Conservation (phyloP, 371 early-diverging fungal species). For the Mortierella sp. region DNA sequence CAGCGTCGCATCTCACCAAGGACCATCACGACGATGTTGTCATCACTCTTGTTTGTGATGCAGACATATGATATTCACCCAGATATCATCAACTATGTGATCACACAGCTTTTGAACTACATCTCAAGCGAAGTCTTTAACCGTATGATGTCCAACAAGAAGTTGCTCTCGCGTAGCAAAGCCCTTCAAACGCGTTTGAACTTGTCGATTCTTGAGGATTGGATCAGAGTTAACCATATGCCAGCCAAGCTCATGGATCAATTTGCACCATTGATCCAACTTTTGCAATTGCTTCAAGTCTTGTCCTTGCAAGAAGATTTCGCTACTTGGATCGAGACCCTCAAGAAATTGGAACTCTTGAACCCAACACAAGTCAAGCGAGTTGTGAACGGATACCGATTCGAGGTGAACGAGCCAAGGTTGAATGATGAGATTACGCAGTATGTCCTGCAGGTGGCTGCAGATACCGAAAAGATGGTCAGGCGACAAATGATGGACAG, state of each 20-base stretch:
- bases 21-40: conserved; percentile 74
- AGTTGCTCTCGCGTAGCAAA: conserved; percentile 81
- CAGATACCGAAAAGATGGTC: conserved; percentile 68
- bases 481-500: conserved; percentile 40
- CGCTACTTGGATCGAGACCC: conserved; percentile 79
- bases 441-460: conserved; percentile 77
- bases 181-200: conserved; percentile 92
- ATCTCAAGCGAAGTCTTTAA: conserved; percentile 86
- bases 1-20: conserved; percentile 66
- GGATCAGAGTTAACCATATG: conserved; percentile 77
- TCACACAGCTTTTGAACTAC: conserved; percentile 82
- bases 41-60: conserved; percentile 71
- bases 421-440: conserved; percentile 78
- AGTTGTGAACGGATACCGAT: conserved; percentile 82
- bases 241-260: conserved; percentile 62
- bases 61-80: conserved; percentile 77
- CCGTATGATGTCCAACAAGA: conserved; percentile 79
- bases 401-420: conserved; percentile 84
- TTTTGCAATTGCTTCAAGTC: conserved; percentile 87
- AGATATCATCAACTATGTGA: conserved; percentile 74
- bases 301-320: conserved; percentile 78
- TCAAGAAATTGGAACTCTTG: conserved; percentile 72
- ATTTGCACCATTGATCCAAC: conserved; percentile 78
- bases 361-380: conserved; percentile 82
- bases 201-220: conserved; percentile 83